Evolutionary conservation across 1,284 basidiomycete species (phyloP), one percentile per base, ranked within the genome.

Genomic region (Ustilago tritici): DNA sequence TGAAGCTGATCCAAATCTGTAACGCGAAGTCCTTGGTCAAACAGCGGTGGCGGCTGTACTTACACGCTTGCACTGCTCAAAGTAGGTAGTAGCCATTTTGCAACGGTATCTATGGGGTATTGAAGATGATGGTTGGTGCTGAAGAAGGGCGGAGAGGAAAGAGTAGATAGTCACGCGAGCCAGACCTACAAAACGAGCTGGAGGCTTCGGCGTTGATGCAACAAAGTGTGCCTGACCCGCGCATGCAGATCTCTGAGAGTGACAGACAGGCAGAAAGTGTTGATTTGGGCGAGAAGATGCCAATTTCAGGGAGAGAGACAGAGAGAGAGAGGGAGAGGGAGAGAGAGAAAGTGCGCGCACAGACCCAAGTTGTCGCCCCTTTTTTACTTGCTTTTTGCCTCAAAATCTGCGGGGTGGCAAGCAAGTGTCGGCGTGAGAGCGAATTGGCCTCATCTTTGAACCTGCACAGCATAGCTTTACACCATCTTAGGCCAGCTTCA

Each of bases 11-110:
- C n/a, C 49, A n/a, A 19, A 28, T 12, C 6, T n/a, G 38, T 11
- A 19, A n/a, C 50, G 34, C 34, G 12, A 35, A 17, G 6, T 40
- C 36, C 41, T 17, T 55, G 52, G 10, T 14, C 15, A 4, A 31
- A 3, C 23, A 28, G 9, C 35, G 36, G 28, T 32, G 41, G 28
- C n/a, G 12, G 15, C 47, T 17, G 59, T 19, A 58, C 70, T 80
- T 66, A 73, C 70, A 47, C 66, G 64, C 62, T 70, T 78, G 76
- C 68, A 71, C 54, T 65, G 69, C 58, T 76, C 79, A 49, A 77
- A 81, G 54, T 65, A 74, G 17, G 73, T 76, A 34, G 65, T 56
- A 10, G 73, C 32, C 73, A 62, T 71, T 49, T 66, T 75, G 52
- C 17, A 50, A 17, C 11, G n/a, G 7, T 41, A 31, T 34, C 6